These are phyloP conservation scores for Trametes elegans DNA, from an alignment of 768 basidiomycete genomes.

Conservation along the genomic window DNA sequence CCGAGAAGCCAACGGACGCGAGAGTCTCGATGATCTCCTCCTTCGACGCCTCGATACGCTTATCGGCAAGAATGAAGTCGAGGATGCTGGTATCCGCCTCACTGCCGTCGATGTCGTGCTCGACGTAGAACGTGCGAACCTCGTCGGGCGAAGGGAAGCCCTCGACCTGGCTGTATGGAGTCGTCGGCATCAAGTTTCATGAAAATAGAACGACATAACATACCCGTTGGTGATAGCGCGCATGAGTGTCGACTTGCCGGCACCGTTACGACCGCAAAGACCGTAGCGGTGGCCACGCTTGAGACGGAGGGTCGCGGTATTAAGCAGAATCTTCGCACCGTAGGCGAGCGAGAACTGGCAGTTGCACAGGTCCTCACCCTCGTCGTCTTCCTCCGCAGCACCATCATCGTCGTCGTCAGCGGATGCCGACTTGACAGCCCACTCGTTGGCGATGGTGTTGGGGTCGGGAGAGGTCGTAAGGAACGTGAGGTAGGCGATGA, in stretches of 20 bases:
- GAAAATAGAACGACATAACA: conserved; percentile 10
- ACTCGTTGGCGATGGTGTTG: conserved; percentile 68
- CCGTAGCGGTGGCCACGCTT: conserved; percentile 99
- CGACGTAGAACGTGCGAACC: conserved; percentile 98
- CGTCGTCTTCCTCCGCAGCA: conserved; percentile 86
- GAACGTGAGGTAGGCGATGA: conserved; percentile 75
- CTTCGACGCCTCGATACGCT: conserved; percentile 69
- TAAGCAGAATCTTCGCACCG: conserved; percentile 97
- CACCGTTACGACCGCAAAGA: conserved; percentile 98
- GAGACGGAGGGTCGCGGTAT: conserved; percentile 94
- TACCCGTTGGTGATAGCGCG: conserved; percentile 86
- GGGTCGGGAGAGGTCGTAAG: conserved; percentile 64
- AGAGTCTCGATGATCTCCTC: conserved; percentile 79
- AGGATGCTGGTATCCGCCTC: conserved; percentile 91
- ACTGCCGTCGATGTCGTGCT: conserved; percentile 97
- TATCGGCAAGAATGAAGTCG: conserved; percentile 83
- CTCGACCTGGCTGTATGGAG: conserved; percentile 74
- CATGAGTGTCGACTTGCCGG: conserved; percentile 95
- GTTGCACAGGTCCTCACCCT: conserved; percentile 98
- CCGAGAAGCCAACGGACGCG: conserved; percentile 88
- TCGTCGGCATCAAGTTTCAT: conserved; percentile 36
- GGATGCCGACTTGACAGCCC: conserved; percentile 87
- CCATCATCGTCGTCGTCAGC: conserved; percentile 69
- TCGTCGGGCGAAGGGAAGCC: conserved; percentile 97
- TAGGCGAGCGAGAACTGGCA: conserved; percentile 99